Conservation (phyloP, 352 stramenopile species). For the Phytophthora aleatoria region DNA sequence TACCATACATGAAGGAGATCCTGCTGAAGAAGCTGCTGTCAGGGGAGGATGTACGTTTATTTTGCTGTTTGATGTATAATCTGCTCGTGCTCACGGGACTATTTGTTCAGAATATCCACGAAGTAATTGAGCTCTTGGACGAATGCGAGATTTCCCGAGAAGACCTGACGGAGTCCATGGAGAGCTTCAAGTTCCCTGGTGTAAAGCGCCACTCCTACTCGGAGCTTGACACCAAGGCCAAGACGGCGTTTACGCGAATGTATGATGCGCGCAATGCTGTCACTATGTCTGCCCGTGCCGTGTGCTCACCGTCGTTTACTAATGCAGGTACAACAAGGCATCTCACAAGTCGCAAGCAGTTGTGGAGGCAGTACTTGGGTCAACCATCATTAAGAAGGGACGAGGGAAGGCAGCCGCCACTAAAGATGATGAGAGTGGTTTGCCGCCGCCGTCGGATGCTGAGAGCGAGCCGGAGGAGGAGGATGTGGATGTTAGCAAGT, state of each 20-base stretch:
- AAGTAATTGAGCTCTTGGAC: constrained; percentile 96
- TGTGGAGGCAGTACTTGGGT: constrained; percentile 77
- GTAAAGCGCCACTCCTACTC: constrained; percentile 78
- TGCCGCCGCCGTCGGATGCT: constrained; percentile 64
- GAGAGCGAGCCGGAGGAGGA: constrained; percentile 73
- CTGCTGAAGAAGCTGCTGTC: constrained; percentile 76
- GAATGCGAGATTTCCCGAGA: constrained; percentile 97
- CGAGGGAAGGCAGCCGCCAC: constrained; percentile 49
- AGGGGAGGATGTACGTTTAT: constrained; percentile 65
- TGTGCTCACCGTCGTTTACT: constrained; percentile 6
- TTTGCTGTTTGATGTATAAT: neutral
- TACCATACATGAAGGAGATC: constrained; percentile 92
- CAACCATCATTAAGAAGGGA: constrained; percentile 78
- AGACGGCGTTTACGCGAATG: constrained; percentile 93
- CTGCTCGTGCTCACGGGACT: neutral
- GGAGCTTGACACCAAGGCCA: constrained; percentile 88
- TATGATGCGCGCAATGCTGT: constrained; percentile 31
- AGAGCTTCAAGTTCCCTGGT: constrained; percentile 87
- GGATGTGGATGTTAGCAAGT: constrained; percentile 78
- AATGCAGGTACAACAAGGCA: constrained; percentile 90
- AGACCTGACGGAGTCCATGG: constrained; percentile 97
- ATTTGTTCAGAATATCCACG: constrained; percentile 67
- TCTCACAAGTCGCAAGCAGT: constrained; percentile 95
- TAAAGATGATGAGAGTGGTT: constrained; percentile 51
- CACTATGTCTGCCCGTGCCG: neutral